Evolutionary conservation across 257 asterid genomes (phyloP).

Genomic region (Nicotiana obtusifolia): DNA sequence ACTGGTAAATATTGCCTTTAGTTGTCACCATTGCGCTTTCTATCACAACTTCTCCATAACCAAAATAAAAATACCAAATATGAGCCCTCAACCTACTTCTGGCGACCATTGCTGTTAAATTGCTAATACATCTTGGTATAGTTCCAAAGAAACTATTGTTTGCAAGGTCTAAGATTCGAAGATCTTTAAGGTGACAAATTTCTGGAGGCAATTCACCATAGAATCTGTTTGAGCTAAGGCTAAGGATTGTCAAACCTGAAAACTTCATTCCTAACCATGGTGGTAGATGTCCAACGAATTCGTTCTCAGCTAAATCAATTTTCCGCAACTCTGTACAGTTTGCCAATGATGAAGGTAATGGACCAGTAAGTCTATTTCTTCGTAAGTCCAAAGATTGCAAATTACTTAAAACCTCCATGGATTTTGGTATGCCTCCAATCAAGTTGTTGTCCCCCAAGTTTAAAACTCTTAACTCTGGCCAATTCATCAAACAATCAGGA

Average conservation of each 20-base stretch:
- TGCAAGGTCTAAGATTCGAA: slow-evolving; percentile 29
- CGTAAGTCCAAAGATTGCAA: slow-evolving; percentile 9
- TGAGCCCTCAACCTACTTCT: neutral
- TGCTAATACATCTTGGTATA: slow-evolving; percentile 21
- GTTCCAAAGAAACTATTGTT: neutral
- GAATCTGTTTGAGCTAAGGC: slow-evolving; percentile 20
- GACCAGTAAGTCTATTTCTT: slow-evolving; percentile 11
- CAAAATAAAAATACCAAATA: neutral
- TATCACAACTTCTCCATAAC: neutral
- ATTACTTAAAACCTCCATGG: slow-evolving; percentile 8
- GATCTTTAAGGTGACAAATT: slow-evolving; percentile 12
- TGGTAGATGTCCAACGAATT: slow-evolving; percentile 22
- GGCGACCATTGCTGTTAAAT: slow-evolving; percentile 26
- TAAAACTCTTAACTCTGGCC: neutral
- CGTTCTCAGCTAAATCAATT: neutral
- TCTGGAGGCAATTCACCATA: slow-evolving; percentile 14
- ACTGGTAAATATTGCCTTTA: slow-evolving; percentile 9
- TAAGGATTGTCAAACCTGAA: slow-evolving; percentile 7
- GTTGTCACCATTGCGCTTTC: slow-evolving; percentile 17
- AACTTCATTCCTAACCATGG: slow-evolving; percentile 19
- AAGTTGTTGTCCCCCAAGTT: slow-evolving; percentile 17
- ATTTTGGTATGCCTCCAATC: slow-evolving; percentile 20
- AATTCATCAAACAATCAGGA: slow-evolving; percentile 26
- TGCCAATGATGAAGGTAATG: neutral
- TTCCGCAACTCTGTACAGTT: no score